Evolutionary conservation across 2,329 filamentous ascomycete species (phyloP), one percentile per base, ranked within the genome.

Genomic region (Aspergillus cejpii): DNA sequence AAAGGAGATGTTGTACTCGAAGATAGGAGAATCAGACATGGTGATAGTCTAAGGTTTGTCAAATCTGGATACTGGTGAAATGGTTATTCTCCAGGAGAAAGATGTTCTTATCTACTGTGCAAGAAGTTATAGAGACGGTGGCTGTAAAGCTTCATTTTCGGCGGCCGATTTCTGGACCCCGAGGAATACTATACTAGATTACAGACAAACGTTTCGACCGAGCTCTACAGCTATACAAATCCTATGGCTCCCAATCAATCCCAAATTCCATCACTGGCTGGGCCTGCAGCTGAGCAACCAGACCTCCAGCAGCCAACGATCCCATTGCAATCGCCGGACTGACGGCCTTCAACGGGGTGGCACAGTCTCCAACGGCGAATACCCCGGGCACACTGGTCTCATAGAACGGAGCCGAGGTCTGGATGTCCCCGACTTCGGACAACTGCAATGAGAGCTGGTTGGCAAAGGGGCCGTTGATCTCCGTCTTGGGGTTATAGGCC

Each of bases 311-410:
- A 1, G 39, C 43, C 33, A 46, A 8, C 5, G 43, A 38, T n/a
- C 47, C 47, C 7, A 26, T 37, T 3, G 26, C 15, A 14, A 50
- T 39, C 6, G 44, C 34, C 6, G 19, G 14, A 5, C 26, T 36
- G 11, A 41, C 47, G 2, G 40, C 37, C 43, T 54, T 52, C 3
- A 51, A n/a, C n/a, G 43, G 38, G 5, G 57, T 56, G 3, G 56
- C 59, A 44, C 67, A 71, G 59, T 82, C 78, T 0, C 78, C 78
- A 1, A 66, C 74, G 0, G 76, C 76, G 60, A 75, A 79, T 2
- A 76, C 72, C 0, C 78, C 78, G 2, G 62, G 58, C 0, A 77
- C 67, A 43, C 58, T 75, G 3, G 76, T 77, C 56, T 72, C 66
- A 31, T 71, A 65, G 53, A 78, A 75, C 27, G 75, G 74, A 10